Conservation (phyloP, 2,329 filamentous ascomycete species). For the Berkeleyomyces basicola region DNA sequence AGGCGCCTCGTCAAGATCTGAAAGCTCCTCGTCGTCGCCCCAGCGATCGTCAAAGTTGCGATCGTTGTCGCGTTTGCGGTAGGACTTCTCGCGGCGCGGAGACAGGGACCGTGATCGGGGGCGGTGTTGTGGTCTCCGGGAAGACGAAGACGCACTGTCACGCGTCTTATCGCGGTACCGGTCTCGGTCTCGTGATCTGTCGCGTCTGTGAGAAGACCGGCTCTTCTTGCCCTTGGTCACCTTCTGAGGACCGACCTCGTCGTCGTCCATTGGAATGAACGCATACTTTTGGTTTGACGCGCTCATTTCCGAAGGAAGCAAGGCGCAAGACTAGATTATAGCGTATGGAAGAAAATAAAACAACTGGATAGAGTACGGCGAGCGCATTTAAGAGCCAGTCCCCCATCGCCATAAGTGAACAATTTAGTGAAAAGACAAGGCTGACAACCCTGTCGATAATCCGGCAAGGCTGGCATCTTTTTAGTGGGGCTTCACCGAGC, state of each 20-base stretch:
- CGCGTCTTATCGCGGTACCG: not conserved
- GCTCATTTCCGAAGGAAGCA: conserved; percentile 23
- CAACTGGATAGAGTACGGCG: not conserved
- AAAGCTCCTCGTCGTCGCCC: conserved; percentile 55
- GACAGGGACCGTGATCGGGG: not conserved
- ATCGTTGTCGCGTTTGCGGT: conserved; percentile 26
- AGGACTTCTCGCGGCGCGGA: conserved; percentile 25
- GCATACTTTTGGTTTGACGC: conserved; percentile 41
- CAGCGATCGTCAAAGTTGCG: conserved; percentile 56
- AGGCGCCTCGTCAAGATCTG: conserved; percentile 24
- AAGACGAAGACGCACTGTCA: not conserved
- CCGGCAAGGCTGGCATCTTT: not conserved
- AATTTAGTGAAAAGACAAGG: not conserved
- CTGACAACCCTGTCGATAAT: not conserved
- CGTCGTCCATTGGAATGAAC: conserved; percentile 50
- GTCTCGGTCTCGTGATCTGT: conserved; percentile 2
- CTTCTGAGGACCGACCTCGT: conserved; percentile 30
- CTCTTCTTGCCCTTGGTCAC: conserved; percentile 6
- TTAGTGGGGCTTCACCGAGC: not conserved
- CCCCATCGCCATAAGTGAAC: not conserved
- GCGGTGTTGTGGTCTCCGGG: not conserved
- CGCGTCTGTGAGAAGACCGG: conserved; percentile 2
- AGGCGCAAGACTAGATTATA: not conserved
- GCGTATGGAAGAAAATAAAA: not conserved
- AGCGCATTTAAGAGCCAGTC: not conserved